phyloP scores from a whole-genome alignment of 257 asterid species.

The Solanum chmielewskii region DNA sequence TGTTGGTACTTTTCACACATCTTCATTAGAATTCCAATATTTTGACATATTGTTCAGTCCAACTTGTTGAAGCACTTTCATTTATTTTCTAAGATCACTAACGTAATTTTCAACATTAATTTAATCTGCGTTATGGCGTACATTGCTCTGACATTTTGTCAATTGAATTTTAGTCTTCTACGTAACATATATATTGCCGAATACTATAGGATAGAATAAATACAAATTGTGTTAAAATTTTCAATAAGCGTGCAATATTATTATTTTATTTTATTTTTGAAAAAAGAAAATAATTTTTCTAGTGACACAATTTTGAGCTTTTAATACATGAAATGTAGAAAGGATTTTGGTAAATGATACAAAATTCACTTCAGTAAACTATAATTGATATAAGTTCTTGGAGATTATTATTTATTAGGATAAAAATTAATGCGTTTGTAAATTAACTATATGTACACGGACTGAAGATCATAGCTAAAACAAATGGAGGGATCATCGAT shows the following conservation, averaged over 20 bases:
- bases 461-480: too few species aligned
- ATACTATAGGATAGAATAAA: neutral
- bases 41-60: neutral
- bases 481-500: too few species aligned
- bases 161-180: neutral
- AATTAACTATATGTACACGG: neutral
- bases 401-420: neutral
- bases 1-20: neutral
- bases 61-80: neutral
- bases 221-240: neutral
- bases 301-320: neutral
- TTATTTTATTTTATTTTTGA: neutral
- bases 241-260: neutral
- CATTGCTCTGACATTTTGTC: neutral
- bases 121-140: neutral
- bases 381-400: neutral
- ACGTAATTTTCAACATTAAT: neutral
- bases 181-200: neutral
- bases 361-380: neutral
- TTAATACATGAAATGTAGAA: neutral
- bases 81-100: neutral
- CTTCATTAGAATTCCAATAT: neutral
- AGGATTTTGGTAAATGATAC: neutral
- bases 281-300: neutral
- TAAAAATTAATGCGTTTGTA: neutral